Percentiles rank a stretch among this genome's conserved stretches.
Conservation (phyloP, 2,329 filamentous ascomycete genomes). For the Chrysoporthe austroafricana region DNA sequence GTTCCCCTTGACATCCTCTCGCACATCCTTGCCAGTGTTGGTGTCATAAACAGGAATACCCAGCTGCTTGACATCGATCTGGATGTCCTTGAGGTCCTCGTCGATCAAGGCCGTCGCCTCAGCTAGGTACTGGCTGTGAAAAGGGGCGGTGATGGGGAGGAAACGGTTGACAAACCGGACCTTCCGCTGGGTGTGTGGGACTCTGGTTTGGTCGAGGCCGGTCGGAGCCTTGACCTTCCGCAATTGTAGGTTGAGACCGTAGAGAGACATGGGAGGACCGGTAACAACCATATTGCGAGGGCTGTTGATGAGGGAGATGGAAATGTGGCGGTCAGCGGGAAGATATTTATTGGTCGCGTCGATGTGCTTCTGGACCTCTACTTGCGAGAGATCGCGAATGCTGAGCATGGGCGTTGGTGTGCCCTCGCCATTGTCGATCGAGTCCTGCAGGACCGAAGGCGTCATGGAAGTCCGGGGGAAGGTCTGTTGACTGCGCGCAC, state of each 20-base stretch:
- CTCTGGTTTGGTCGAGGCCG: slow-evolving; percentile 92
- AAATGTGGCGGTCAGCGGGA: slow-evolving; percentile 88
- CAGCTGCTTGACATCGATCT: slow-evolving; percentile 73
- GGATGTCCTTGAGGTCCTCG: slow-evolving; percentile 82
- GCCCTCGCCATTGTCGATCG: slow-evolving; percentile 92
- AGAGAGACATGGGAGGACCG: slow-evolving; percentile 91
- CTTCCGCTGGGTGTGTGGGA: slow-evolving; percentile 95
- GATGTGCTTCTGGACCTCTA: slow-evolving; percentile 93
- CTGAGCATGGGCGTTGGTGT: slow-evolving; percentile 96
- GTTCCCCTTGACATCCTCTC: slow-evolving; percentile 70
- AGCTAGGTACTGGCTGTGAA: slow-evolving; percentile 92
- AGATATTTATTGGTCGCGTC: slow-evolving; percentile 97
- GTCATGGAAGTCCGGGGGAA: slow-evolving; percentile 95
- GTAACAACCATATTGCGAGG: slow-evolving; percentile 96
- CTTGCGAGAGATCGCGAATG: slow-evolving; percentile 86
- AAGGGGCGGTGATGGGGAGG: slow-evolving; percentile 94
- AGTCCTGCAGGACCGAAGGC: slow-evolving; percentile 88
- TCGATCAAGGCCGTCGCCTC: slow-evolving; percentile 83
- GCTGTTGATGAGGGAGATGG: slow-evolving; percentile 95
- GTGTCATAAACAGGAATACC: slow-evolving; percentile 90
- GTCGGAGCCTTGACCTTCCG: slow-evolving; percentile 97
- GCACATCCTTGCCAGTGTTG: slow-evolving; percentile 83
- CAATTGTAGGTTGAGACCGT: slow-evolving; percentile 91
- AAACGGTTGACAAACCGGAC: slow-evolving; percentile 96
- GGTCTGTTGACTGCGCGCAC: slow-evolving; percentile 93